Percentiles rank a stretch among this genome's conserved stretches.
Conservation (phyloP, 805 yeast genomes). For the Gaillardinia entomophila region DNA sequence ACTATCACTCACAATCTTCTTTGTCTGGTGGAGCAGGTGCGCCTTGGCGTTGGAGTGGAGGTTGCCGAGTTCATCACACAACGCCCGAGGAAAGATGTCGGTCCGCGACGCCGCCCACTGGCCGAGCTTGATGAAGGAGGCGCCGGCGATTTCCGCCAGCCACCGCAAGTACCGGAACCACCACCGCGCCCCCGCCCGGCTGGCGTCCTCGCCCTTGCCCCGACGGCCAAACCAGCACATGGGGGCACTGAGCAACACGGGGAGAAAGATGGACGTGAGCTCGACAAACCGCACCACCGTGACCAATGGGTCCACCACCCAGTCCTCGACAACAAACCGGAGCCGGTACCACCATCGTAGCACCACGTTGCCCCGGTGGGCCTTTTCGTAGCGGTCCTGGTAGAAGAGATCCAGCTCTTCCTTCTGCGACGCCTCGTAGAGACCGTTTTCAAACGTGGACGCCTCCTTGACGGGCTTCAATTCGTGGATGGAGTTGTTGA, state of each 20-base stretch:
- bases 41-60: constrained; percentile 80
- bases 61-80: constrained; percentile 71
- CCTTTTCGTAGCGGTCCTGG: constrained; percentile 23
- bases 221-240: constrained; percentile 51
- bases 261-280: constrained; percentile 60
- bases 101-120: constrained; percentile 99
- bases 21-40: constrained; percentile 63
- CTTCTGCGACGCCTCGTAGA: constrained; percentile 53
- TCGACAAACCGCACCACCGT: constrained; percentile 68
- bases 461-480: constrained; percentile 42
- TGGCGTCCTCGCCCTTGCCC: constrained; percentile 12
- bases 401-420: constrained; percentile 41
- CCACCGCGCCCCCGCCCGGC: constrained; percentile 54
- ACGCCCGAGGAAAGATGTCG: constrained; percentile 75
- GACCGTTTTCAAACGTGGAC: constrained; percentile 67
- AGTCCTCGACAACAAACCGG: constrained; percentile 44
- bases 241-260: constrained; percentile 64
- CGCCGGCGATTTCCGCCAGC: constrained; percentile 82
- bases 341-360: constrained; percentile 31
- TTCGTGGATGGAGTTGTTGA: constrained; percentile 29
- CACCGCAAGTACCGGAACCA: constrained; percentile 69
- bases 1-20: constrained; percentile 49
- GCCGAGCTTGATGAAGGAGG: constrained; percentile 85
- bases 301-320: constrained; percentile 60
- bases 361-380: constrained; percentile 13